Conservation (phyloP, 306 rosid genomes). For the Malus sylvestris region DNA sequence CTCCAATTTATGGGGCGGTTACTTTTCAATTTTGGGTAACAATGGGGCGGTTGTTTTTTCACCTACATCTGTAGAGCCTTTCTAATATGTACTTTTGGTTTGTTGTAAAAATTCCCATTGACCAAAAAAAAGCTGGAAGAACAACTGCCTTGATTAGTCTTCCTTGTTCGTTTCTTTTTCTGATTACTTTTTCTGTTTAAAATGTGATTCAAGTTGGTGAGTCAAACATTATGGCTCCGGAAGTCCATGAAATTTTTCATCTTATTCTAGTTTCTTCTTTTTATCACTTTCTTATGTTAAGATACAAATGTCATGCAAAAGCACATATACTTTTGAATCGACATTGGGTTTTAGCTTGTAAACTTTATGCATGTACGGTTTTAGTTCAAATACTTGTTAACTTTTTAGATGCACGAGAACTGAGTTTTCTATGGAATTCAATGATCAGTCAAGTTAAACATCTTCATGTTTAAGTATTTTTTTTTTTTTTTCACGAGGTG, state of each 20-base stretch:
- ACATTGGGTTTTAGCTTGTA: background rate
- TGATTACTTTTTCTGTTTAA: background rate
- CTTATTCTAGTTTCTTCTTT: background rate
- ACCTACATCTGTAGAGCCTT: too few relatives aligned
- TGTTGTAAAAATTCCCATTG: too few relatives aligned
- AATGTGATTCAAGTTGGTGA: background rate
- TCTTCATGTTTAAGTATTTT: background rate
- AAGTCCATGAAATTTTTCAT: background rate
- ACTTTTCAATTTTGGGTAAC: too few relatives aligned
- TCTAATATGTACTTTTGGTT: too few relatives aligned
- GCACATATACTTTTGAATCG: background rate
- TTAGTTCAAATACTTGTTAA: background rate
- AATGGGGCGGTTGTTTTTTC: too few relatives aligned
- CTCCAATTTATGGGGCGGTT: too few relatives aligned
- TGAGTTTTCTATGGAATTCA: background rate
- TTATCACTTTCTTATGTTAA: background rate
- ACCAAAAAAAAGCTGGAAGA: background rate
- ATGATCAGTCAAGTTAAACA: background rate
- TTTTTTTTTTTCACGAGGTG: background rate
- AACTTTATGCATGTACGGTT: background rate
- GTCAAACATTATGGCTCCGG: conserved; percentile 20
- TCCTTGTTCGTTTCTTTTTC: background rate
- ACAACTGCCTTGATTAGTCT: background rate
- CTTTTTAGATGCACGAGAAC: background rate
- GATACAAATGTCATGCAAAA: background rate